Percentiles rank a stretch among this genome's conserved stretches.
These are phyloP conservation scores for Reutealis trisperma DNA, from an alignment of 345 rosid genomes.

Conservation along the genomic window DNA sequence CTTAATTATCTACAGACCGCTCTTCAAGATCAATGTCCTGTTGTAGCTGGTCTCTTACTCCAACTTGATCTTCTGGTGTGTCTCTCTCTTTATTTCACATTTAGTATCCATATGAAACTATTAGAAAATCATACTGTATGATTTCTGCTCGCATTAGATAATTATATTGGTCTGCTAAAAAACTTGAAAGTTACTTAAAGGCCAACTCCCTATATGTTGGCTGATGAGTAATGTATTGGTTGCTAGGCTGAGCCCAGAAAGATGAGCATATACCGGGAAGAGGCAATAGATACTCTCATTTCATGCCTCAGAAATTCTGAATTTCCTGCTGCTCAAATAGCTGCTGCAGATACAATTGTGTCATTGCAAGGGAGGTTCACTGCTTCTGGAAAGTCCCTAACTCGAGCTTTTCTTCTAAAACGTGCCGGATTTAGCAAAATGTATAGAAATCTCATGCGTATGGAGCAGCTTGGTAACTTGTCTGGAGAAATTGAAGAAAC, in stretches of 20 bases:
- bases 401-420: constrained; percentile 55
- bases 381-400: constrained; percentile 53
- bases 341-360: constrained; percentile 56
- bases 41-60: constrained; percentile 59
- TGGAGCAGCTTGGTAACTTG: constrained; percentile 38
- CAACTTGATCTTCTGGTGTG: constrained; percentile 75
- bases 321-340: constrained; percentile 52
- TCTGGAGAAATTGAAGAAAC: constrained; percentile 47
- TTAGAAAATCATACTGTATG: neutral
- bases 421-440: constrained; percentile 51
- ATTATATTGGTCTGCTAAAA: neutral
- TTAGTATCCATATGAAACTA: neutral
- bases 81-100: constrained; percentile 19
- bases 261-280: constrained; percentile 77
- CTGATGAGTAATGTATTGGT: constrained; percentile 12
- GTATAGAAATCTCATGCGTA: constrained; percentile 44
- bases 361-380: constrained; percentile 67
- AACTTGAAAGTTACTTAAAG: neutral
- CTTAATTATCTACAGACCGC: constrained; percentile 56
- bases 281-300: constrained; percentile 65
- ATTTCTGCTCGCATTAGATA: neutral
- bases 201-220: neutral
- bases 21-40: constrained; percentile 48
- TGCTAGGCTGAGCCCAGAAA: constrained; percentile 67
- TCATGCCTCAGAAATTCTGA: constrained; percentile 56